These are phyloP conservation scores for Stephanodiscus minutulus DNA, from an alignment of 108 stramenopile genomes.

Conservation along the genomic window DNA sequence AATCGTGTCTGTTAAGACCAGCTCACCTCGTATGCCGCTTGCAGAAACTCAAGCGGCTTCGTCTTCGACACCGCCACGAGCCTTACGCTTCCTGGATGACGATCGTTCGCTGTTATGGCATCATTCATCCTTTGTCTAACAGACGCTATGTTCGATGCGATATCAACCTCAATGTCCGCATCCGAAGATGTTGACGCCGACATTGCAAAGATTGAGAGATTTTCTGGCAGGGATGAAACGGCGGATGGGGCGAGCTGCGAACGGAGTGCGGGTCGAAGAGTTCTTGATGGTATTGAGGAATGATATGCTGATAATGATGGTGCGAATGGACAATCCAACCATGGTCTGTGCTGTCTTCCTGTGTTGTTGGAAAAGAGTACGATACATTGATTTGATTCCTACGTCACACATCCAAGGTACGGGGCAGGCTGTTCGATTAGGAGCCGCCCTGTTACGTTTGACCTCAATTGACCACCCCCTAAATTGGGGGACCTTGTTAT, in stretches of 20 bases:
- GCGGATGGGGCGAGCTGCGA: background rate
- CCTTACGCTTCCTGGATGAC: slow-evolving; percentile 49
- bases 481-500: too few relatives aligned
- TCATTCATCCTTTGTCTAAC: slow-evolving; percentile 36
- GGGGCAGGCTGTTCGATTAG: too few relatives aligned
- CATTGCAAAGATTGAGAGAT: background rate
- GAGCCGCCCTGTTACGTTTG: too few relatives aligned
- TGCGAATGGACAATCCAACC: background rate
- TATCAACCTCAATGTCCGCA: slow-evolving; percentile 20
- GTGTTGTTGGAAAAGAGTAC: too few relatives aligned
- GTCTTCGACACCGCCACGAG: slow-evolving; percentile 95
- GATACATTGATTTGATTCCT: too few relatives aligned
- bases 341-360: too few relatives aligned
- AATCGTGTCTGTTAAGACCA: background rate
- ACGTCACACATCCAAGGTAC: too few relatives aligned
- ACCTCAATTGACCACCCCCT: too few relatives aligned
- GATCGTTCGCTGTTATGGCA: slow-evolving; percentile 30
- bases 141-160: slow-evolving; percentile 32
- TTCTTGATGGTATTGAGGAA: background rate
- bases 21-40: slow-evolving; percentile 80
- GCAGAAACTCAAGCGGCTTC: slow-evolving; percentile 85
- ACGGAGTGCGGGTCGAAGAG: background rate
- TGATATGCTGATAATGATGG: slow-evolving; percentile 11
- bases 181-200: slow-evolving; percentile 21
- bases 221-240: background rate